These are phyloP conservation scores for Diaporthe capsici DNA, from an alignment of 2,329 filamentous ascomycete species.

Conservation along the genomic window DNA sequence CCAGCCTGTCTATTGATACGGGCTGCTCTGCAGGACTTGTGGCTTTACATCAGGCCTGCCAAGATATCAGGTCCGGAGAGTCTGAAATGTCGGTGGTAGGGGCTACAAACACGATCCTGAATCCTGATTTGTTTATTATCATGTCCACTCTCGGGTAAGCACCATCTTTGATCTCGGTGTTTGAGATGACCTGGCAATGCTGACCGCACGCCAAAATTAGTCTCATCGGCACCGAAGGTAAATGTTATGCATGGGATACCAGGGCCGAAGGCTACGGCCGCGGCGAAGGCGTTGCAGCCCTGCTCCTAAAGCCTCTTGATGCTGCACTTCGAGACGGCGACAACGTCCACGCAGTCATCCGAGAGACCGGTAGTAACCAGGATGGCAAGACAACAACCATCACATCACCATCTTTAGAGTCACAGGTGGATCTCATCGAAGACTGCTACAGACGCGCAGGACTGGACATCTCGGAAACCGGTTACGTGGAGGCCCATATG, in stretches of 20 bases:
- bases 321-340: conserved; percentile 62
- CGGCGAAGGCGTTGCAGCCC: conserved; percentile 62
- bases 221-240: neutral
- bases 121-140: neutral
- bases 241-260: neutral
- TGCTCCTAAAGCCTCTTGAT: conserved; percentile 63
- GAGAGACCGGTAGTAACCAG: conserved; percentile 55
- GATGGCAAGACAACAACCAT: conserved; percentile 61
- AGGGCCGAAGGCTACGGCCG: conserved; percentile 57
- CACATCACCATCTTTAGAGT: conserved; percentile 51
- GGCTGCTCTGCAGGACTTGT: neutral
- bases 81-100: neutral
- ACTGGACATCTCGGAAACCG: conserved; percentile 48
- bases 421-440: conserved; percentile 53
- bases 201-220: neutral
- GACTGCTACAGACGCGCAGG: conserved; percentile 50
- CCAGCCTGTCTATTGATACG: neutral
- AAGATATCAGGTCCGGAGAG: neutral
- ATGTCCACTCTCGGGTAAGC: neutral
- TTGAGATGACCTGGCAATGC: neutral
- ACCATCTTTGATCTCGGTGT: neutral
- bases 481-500: conserved; percentile 57
- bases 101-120: neutral
- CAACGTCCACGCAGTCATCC: conserved; percentile 56
- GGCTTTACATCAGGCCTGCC: neutral